Evolutionary conservation across 2,329 filamentous ascomycete species (phyloP).

Genomic region (Apiospora pterosperma): DNA sequence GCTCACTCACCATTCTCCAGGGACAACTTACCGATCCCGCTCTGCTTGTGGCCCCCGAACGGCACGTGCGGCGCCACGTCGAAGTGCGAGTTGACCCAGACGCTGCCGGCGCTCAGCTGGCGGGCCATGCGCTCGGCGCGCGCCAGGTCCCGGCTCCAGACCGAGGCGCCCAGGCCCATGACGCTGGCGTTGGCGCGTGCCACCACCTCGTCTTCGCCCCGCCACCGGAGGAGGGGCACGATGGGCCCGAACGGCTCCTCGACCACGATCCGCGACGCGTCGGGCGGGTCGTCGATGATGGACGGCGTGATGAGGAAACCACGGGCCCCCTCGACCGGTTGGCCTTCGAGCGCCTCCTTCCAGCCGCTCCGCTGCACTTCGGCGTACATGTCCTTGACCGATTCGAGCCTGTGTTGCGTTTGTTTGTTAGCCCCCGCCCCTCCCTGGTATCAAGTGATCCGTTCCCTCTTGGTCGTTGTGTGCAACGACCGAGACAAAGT

Average conservation of each 20-base stretch:
- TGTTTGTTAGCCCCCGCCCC: too few relatives aligned
- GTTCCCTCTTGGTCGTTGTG: too few relatives aligned
- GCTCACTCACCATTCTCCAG: background rate
- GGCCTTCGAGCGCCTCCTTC: conserved; percentile 41
- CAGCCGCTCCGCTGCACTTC: conserved; percentile 45
- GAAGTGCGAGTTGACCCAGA: conserved; percentile 50
- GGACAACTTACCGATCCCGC: conserved; percentile 33
- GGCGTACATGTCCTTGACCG: conserved; percentile 47
- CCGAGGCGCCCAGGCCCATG: conserved; percentile 49
- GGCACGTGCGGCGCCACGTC: conserved; percentile 34
- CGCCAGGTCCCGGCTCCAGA: conserved; percentile 48
- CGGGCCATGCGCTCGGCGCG: conserved; percentile 44
- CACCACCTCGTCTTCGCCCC: conserved; percentile 43
- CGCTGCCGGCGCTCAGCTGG: conserved; percentile 48
- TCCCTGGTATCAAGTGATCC: background rate
- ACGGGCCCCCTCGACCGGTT: conserved; percentile 28
- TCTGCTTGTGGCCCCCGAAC: conserved; percentile 49
- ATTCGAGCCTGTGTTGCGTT: conserved; percentile 33
- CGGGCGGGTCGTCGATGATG: conserved; percentile 59
- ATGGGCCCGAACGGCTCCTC: conserved; percentile 54
- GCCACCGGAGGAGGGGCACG: conserved; percentile 41
- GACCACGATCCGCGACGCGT: conserved; percentile 51
- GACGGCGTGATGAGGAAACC: conserved; percentile 57
- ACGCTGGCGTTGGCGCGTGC: conserved; percentile 43
- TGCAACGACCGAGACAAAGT: too few relatives aligned